Evolutionary conservation across 2,329 filamentous ascomycete species (phyloP).

Genomic region (Ilyonectria robusta): DNA sequence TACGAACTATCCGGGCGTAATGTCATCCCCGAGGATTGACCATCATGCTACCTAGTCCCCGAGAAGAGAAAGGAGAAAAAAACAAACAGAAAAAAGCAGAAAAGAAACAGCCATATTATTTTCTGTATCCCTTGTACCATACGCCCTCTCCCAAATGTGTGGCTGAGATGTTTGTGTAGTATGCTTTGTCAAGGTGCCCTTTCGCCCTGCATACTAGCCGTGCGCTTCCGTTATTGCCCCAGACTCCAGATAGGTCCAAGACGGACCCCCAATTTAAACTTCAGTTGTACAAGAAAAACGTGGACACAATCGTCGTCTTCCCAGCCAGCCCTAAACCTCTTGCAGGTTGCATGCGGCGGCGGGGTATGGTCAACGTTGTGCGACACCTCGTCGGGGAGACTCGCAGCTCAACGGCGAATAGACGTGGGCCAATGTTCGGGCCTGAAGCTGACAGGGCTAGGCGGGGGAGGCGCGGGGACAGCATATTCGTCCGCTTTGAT

Average conservation of each 20-base stretch:
- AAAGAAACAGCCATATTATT: constrained; percentile 31
- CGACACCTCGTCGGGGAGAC: constrained; percentile 26
- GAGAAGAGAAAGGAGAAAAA: constrained; percentile 10
- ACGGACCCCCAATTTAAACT: constrained; percentile 33
- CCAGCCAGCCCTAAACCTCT: constrained; percentile 12
- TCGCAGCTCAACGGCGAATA: constrained; percentile 46
- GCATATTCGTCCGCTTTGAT: constrained; percentile 73
- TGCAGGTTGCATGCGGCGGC: constrained; percentile 24
- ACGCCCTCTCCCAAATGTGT: constrained; percentile 35
- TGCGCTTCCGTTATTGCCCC: constrained; percentile 28
- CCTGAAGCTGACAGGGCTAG: constrained; percentile 74
- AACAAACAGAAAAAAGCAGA: constrained; percentile 9
- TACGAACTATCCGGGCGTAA: constrained; percentile 18
- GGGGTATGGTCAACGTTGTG: constrained; percentile 31
- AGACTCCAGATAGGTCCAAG: constrained; percentile 42
- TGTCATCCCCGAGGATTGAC: constrained; percentile 4
- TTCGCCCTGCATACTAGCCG: constrained; percentile 32
- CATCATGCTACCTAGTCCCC: constrained; percentile 20
- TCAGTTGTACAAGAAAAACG: constrained; percentile 33
- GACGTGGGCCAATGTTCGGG: constrained; percentile 67
- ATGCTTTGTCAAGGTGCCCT: constrained; percentile 31
- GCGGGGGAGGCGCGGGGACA: constrained; percentile 75
- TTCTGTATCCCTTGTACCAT: constrained; percentile 36
- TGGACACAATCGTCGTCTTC: constrained; percentile 17
- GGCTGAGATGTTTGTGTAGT: constrained; percentile 22